These are phyloP conservation scores for Elsinoe necatrix DNA, from an alignment of 2,329 filamentous ascomycete genomes.

Conservation along the genomic window DNA sequence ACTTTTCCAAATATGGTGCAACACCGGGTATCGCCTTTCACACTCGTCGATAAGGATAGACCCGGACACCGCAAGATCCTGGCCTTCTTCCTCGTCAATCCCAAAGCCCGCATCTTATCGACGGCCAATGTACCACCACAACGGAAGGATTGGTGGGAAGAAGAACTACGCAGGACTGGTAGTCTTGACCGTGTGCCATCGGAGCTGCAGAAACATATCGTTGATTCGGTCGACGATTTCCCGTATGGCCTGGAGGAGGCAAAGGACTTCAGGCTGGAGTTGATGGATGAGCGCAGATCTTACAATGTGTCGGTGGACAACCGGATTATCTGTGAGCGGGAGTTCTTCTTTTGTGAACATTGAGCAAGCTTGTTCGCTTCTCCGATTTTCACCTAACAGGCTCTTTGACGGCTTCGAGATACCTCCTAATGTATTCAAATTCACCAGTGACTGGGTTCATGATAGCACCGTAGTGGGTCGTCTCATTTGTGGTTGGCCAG, in stretches of 20 bases:
- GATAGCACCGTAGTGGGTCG: conserved; percentile 50
- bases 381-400: not conserved
- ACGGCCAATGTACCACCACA: conserved; percentile 45
- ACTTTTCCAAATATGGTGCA: conserved; percentile 48
- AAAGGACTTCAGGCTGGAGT: conserved; percentile 22
- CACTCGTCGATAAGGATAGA: conserved; percentile 40
- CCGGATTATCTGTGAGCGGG: not conserved
- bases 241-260: conserved; percentile 26
- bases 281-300: conserved; percentile 28
- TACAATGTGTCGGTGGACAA: conserved; percentile 20
- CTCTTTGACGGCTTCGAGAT: conserved; percentile 11
- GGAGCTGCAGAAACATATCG: conserved; percentile 25
- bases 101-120: conserved; percentile 42
- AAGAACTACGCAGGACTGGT: conserved; percentile 17
- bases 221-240: conserved; percentile 23
- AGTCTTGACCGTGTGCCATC: conserved; percentile 21
- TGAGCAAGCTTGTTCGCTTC: conserved; percentile 14
- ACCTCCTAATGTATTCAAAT: conserved; percentile 37
- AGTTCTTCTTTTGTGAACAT: conserved; percentile 27
- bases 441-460: conserved; percentile 44
- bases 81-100: conserved; percentile 51
- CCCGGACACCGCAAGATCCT: conserved; percentile 50
- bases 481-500: conserved; percentile 49
- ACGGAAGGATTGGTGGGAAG: conserved; percentile 37
- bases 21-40: conserved; percentile 43